phyloP scores from a whole-genome alignment of 2,329 filamentous ascomycete genomes.

The Penicillium olsonii region DNA sequence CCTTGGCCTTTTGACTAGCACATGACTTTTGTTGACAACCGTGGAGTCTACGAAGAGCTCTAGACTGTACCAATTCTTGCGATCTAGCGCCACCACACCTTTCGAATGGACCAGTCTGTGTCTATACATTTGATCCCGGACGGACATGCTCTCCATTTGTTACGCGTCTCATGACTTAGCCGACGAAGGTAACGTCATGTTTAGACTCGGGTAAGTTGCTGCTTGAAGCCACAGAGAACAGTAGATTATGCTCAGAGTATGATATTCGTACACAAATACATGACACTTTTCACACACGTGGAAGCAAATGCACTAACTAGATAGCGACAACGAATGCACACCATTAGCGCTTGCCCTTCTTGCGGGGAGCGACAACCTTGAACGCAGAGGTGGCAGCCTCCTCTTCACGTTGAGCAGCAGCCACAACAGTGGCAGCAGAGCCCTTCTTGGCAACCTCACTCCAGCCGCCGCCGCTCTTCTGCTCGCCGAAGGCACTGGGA shows the following conservation, averaged over 20 bases:
- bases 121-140: no score
- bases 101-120: background rate
- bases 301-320: slow-evolving; percentile 5
- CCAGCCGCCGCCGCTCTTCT: slow-evolving; percentile 71
- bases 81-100: background rate
- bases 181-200: no score
- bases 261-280: background rate
- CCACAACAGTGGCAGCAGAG: slow-evolving; percentile 31
- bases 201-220: no score
- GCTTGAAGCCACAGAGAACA: background rate
- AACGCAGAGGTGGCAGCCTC: slow-evolving; percentile 62
- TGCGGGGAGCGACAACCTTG: slow-evolving; percentile 87
- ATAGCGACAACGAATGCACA: slow-evolving; percentile 4
- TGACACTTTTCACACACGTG: slow-evolving; percentile 1
- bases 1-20: background rate
- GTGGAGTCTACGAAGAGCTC: background rate
- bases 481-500: slow-evolving; percentile 53
- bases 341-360: slow-evolving; percentile 76
- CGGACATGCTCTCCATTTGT: no score
- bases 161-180: no score
- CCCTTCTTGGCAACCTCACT: slow-evolving; percentile 97
- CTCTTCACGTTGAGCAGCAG: slow-evolving; percentile 50
- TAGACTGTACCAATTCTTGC: background rate
- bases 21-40: no score
- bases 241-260: background rate